phyloP scores from a whole-genome alignment of 305 asterid species.

The Fraxinus baroniana region DNA sequence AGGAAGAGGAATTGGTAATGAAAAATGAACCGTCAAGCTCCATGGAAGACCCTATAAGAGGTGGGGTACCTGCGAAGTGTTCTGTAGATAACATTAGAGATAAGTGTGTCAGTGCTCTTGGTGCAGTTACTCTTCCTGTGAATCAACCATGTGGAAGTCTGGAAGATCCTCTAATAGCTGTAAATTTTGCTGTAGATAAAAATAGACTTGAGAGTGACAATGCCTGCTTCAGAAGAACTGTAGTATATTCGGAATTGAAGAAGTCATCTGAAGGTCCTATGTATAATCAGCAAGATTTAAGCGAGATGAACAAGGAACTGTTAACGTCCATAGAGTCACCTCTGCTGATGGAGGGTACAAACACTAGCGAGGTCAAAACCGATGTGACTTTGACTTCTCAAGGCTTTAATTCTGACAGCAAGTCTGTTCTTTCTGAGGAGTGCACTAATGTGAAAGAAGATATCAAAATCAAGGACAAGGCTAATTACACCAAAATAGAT shows the following conservation, averaged over 20 bases:
- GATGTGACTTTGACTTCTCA: slow-evolving; percentile 23
- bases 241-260: slow-evolving; percentile 12
- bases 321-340: slow-evolving; percentile 16
- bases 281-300: slow-evolving; percentile 9
- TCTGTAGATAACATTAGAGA: not conserved
- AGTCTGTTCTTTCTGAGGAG: slow-evolving; percentile 28
- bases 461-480: slow-evolving; percentile 21
- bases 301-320: slow-evolving; percentile 8
- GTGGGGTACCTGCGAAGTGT: not conserved
- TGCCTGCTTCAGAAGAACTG: slow-evolving; percentile 16
- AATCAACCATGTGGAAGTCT: slow-evolving; percentile 1
- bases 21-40: slow-evolving; percentile 20
- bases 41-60: slow-evolving; percentile 20
- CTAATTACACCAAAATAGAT: slow-evolving; percentile 21
- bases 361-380: slow-evolving; percentile 22
- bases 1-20: slow-evolving; percentile 13
- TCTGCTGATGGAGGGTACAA: slow-evolving; percentile 25
- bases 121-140: slow-evolving; percentile 16
- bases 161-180: slow-evolving; percentile 25
- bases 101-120: slow-evolving; percentile 8
- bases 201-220: slow-evolving; percentile 20
- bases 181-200: slow-evolving; percentile 27
- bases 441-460: slow-evolving; percentile 29
- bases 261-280: slow-evolving; percentile 19
- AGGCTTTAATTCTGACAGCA: slow-evolving; percentile 29